Conservation (phyloP, 2,329 filamentous ascomycete genomes). For the Orbilia blumenaviensis region DNA sequence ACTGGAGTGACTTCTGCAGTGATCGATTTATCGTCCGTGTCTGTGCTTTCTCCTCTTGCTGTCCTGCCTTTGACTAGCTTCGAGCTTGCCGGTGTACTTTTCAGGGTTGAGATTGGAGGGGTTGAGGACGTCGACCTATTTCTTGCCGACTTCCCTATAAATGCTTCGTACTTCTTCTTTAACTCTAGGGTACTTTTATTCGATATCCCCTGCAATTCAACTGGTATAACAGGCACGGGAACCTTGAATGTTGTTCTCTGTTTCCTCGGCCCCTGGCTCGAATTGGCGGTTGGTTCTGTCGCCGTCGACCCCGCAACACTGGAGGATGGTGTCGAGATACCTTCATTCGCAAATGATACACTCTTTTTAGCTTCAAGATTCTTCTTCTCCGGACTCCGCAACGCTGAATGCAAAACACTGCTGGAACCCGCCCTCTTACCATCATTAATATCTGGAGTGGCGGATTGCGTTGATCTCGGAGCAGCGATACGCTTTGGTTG, state of each 20-base stretch:
- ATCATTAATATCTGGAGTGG: conserved; percentile 35
- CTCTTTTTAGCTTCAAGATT: conserved; percentile 46
- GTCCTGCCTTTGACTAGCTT: background rate
- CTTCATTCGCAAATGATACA: conserved; percentile 51
- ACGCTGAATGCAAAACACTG: conserved; percentile 33
- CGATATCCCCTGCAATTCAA: conserved; percentile 29
- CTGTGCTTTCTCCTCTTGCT: background rate
- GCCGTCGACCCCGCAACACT: background rate
- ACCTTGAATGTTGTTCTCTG: conserved; percentile 45
- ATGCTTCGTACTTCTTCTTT: conserved; percentile 31
- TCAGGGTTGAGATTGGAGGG: conserved; percentile 6
- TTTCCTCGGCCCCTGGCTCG: conserved; percentile 7
- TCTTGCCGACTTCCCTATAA: conserved; percentile 21
- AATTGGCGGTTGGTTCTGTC: background rate
- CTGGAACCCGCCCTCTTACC: conserved; percentile 34
- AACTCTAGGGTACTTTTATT: conserved; percentile 26
- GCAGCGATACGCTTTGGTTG: background rate
- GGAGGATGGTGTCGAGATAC: background rate
- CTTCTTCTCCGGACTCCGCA: conserved; percentile 41
- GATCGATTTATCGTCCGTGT: background rate
- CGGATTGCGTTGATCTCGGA: conserved; percentile 9
- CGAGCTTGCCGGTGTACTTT: background rate
- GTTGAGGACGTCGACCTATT: conserved; percentile 28
- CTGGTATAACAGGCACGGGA: conserved; percentile 30
- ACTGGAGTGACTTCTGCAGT: too few species aligned